Conservation (phyloP, 345 rosid species). For the Dipteronia dyeriana region DNA sequence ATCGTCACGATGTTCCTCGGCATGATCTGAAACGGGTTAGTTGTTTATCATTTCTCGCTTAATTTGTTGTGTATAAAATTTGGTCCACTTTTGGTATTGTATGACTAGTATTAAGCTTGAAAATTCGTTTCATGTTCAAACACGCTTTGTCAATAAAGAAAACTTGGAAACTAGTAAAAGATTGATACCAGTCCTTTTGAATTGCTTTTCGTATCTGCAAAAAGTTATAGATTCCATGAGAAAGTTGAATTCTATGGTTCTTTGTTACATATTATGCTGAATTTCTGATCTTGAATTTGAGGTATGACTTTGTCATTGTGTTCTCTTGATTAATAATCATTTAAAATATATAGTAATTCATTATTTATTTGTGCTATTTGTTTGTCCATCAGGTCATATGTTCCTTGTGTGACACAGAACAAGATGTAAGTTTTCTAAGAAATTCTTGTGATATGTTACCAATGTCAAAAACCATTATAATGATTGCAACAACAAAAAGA, state of each 20-base stretch:
- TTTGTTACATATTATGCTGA: not conserved
- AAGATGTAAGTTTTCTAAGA: conserved; percentile 53
- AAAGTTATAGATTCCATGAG: not conserved
- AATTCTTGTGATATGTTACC: not conserved
- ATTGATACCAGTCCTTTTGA: not conserved
- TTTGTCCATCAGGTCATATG: conserved; percentile 58
- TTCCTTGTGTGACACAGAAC: conserved; percentile 68
- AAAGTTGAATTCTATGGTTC: not conserved
- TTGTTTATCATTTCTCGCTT: not conserved
- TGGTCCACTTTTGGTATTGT: not conserved
- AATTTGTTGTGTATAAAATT: not conserved
- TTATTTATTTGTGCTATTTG: not conserved
- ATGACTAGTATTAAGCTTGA: not conserved
- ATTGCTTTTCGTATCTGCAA: not conserved
- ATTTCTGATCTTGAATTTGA: too few relatives aligned
- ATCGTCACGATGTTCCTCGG: conserved; percentile 56
- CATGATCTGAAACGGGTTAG: conserved; percentile 45
- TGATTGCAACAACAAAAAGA: not conserved
- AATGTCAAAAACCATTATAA: not conserved
- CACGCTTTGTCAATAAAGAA: not conserved
- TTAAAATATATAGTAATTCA: not conserved
- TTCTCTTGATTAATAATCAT: not conserved
- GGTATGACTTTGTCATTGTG: not conserved
- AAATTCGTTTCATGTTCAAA: not conserved
- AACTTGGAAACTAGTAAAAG: not conserved